phyloP scores from a whole-genome alignment of 2,329 filamentous ascomycete genomes.

The Juglanconis oblonga region DNA sequence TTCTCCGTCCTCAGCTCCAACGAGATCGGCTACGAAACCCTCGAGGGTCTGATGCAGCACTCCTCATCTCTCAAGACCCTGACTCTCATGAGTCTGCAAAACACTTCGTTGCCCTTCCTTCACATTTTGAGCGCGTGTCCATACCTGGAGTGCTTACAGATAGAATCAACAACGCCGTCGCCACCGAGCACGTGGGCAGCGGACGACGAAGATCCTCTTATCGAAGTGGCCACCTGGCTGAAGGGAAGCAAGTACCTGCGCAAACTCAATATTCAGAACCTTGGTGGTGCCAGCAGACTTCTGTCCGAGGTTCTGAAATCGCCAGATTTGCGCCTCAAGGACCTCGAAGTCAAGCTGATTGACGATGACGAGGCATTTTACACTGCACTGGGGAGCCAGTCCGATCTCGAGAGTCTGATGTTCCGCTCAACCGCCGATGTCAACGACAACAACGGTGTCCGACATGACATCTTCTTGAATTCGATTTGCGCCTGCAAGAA shows the following conservation, averaged over 20 bases:
- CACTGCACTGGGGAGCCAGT: constrained; percentile 47
- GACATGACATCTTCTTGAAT: constrained; percentile 26
- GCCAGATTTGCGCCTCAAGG: constrained; percentile 42
- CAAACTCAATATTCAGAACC: constrained; percentile 46
- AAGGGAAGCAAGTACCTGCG: constrained; percentile 42
- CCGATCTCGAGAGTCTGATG: constrained; percentile 34
- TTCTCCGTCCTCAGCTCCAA: constrained; percentile 59
- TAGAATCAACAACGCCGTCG: constrained; percentile 27
- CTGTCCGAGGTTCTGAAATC: constrained; percentile 42
- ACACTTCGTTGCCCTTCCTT: constrained; percentile 27
- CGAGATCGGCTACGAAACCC: constrained; percentile 50
- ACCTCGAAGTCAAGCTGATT: constrained; percentile 45
- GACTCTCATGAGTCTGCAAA: constrained; percentile 28
- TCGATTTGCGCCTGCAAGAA: constrained; percentile 49
- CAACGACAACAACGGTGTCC: constrained; percentile 29
- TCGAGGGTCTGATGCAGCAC: constrained; percentile 49
- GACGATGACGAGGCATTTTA: constrained; percentile 52
- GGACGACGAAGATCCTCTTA: constrained; percentile 23
- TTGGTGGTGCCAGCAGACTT: constrained; percentile 51
- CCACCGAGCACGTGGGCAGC: constrained; percentile 21
- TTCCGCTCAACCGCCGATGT: constrained; percentile 21
- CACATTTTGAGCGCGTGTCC: constrained; percentile 31
- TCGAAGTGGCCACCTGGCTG: constrained; percentile 30
- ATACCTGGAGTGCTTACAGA: constrained; percentile 30
- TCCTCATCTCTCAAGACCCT: constrained; percentile 33